phyloP scores from a whole-genome alignment of 345 rosid genomes.

The Brassica incana region DNA sequence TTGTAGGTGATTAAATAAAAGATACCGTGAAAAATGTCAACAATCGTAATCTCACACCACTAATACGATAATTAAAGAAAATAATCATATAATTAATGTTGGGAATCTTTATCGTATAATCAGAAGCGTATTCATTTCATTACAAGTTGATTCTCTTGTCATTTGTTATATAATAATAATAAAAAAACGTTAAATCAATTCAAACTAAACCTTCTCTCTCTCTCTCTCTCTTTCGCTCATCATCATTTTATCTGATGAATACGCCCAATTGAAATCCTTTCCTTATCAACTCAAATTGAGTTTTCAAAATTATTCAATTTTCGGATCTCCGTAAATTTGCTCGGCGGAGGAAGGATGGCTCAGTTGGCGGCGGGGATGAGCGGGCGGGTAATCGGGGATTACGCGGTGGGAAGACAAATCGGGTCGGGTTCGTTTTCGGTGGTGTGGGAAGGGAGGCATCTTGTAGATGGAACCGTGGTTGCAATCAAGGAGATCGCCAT shows the following conservation, averaged over 20 bases:
- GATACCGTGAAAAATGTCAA: not conserved
- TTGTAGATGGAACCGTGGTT: conserved; percentile 85
- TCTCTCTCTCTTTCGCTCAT: conserved; percentile 23
- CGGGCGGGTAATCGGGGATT: conserved; percentile 84
- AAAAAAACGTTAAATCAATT: not conserved
- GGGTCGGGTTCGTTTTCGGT: conserved; percentile 98
- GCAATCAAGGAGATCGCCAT: conserved; percentile 94
- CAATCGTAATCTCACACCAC: conserved; percentile 8
- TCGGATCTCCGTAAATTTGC: conserved; percentile 16
- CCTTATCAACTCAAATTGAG: conserved; percentile 24
- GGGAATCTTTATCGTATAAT: conserved; percentile 1
- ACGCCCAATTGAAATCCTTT: conserved; percentile 34
- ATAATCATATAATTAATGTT: not conserved
- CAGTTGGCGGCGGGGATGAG: conserved; percentile 47
- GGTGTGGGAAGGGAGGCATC: conserved; percentile 93
- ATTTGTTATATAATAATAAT: not conserved
- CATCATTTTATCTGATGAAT: conserved; percentile 25
- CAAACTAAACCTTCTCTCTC: conserved; percentile 7
- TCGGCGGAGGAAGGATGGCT: conserved; percentile 50
- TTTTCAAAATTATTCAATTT: conserved; percentile 35
- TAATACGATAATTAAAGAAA: conserved; percentile 9
- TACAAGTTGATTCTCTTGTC: conserved; percentile 31
- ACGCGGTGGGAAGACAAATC: conserved; percentile 70
- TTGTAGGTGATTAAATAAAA: not conserved
- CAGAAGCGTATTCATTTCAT: conserved; percentile 25